phyloP scores from a whole-genome alignment of 2,329 filamentous ascomycete species.

The Exophiala lecanii-corni region DNA sequence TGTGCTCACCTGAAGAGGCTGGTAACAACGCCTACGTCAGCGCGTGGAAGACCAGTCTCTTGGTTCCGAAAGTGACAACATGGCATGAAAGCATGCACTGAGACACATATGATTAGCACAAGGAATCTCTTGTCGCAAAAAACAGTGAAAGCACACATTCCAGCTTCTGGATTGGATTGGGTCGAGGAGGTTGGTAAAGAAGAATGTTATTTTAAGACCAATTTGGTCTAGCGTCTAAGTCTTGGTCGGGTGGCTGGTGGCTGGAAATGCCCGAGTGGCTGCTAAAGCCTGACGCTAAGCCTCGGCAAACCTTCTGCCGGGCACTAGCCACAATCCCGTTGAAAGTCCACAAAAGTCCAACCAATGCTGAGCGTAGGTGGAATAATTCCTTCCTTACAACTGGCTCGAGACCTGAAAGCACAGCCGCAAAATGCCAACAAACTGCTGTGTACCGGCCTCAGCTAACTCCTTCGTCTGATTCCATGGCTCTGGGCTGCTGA shows the following conservation, averaged over 20 bases:
- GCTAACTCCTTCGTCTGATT: too few relatives aligned
- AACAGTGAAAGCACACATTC: background rate
- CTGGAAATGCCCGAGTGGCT: too few relatives aligned
- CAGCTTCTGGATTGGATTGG: background rate
- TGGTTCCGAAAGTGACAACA: constrained; percentile 1
- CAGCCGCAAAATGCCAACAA: too few relatives aligned
- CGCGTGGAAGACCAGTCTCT: constrained; percentile 1
- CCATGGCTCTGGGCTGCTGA: too few relatives aligned
- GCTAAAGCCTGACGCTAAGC: too few relatives aligned
- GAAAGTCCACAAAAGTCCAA: too few relatives aligned
- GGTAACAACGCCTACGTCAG: constrained; percentile 16
- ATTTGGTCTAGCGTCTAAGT: background rate
- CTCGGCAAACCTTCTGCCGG: too few relatives aligned
- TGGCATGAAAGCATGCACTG: background rate
- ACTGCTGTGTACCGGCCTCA: too few relatives aligned
- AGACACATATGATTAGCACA: constrained; percentile 3
- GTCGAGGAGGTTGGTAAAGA: constrained; percentile 3
- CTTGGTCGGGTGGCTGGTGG: background rate
- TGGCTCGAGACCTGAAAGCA: too few relatives aligned
- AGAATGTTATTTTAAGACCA: background rate
- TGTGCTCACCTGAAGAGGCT: constrained; percentile 6
- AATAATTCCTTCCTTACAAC: too few relatives aligned
- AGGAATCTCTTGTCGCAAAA: background rate
- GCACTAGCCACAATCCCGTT: too few relatives aligned
- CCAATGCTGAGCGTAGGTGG: too few relatives aligned